These are phyloP conservation scores for Prunus mume DNA, from an alignment of 306 rosid species.

Conservation along the genomic window DNA sequence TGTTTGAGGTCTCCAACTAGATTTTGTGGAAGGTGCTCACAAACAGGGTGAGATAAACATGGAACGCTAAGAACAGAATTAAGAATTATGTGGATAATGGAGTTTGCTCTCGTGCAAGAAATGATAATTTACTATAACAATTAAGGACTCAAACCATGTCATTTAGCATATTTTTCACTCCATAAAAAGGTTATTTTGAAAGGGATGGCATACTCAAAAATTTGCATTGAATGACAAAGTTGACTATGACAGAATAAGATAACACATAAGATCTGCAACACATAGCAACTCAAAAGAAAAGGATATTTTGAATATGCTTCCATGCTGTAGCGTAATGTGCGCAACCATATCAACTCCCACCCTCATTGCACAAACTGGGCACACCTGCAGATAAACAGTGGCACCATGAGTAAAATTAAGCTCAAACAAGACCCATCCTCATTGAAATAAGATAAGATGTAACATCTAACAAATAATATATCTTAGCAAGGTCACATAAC, in stretches of 20 bases:
- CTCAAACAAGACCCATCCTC: not conserved
- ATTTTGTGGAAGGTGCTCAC: not conserved
- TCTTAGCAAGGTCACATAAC: not conserved
- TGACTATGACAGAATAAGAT: not conserved
- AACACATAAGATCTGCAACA: not conserved
- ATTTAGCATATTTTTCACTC: not conserved
- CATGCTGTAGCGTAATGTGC: slow-evolving; percentile 92
- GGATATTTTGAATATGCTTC: slow-evolving; percentile 96
- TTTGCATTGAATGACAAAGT: slow-evolving; percentile 5
- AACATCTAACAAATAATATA: not conserved
- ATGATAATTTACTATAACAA: not conserved
- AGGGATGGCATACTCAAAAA: slow-evolving; percentile 1
- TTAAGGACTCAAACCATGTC: not conserved
- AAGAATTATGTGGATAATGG: not conserved
- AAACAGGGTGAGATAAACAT: too few relatives aligned
- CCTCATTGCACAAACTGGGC: slow-evolving; percentile 91
- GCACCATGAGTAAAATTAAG: slow-evolving; percentile 16
- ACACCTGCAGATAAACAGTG: slow-evolving; percentile 58
- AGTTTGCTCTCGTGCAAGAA: not conserved
- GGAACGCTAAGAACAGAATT: not conserved
- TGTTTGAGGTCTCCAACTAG: not conserved
- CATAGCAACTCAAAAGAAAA: slow-evolving; percentile 29
- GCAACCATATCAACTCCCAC: slow-evolving; percentile 98
- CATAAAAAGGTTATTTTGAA: not conserved
- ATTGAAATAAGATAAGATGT: not conserved